phyloP scores from a whole-genome alignment of 1,284 basidiomycete genomes.

The Tilletiopsis washingtonensis region DNA sequence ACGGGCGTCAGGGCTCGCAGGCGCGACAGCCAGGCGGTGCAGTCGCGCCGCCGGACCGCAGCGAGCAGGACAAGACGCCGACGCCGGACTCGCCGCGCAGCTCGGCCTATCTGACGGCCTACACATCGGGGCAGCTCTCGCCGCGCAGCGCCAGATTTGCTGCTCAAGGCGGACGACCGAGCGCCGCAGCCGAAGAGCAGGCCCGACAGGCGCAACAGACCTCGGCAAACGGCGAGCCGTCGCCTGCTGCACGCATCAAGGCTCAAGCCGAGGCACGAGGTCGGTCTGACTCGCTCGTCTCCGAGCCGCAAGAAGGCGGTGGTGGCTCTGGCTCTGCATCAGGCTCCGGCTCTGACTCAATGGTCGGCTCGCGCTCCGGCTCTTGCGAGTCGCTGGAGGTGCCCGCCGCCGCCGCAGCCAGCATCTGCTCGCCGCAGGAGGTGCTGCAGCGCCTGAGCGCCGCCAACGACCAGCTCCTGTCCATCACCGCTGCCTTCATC shows the following conservation, averaged over 20 bases:
- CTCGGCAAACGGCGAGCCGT: not conserved
- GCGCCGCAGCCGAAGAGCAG: not conserved
- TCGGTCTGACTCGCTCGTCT: not conserved
- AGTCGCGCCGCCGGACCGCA: constrained; percentile 1
- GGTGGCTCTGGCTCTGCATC: constrained; percentile 47
- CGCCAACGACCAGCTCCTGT: constrained; percentile 67
- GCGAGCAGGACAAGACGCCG: constrained; percentile 33
- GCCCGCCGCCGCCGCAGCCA: constrained; percentile 56
- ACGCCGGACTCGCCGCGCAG: constrained; percentile 21
- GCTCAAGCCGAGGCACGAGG: not conserved
- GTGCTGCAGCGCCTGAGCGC: constrained; percentile 45
- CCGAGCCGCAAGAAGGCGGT: constrained; percentile 4
- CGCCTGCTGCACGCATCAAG: not conserved
- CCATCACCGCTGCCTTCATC: constrained; percentile 91
- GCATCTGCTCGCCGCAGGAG: constrained; percentile 53
- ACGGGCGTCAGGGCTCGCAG: constrained; percentile 1
- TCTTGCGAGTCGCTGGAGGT: not conserved
- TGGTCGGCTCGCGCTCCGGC: not conserved
- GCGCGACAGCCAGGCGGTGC: not conserved
- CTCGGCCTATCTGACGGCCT: constrained; percentile 9
- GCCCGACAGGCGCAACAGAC: not conserved
- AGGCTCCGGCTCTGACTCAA: constrained; percentile 52
- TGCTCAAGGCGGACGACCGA: too few relatives aligned
- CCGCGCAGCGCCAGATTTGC: constrained; percentile 8
- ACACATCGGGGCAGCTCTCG: constrained; percentile 7